phyloP scores from a whole-genome alignment of 2,329 filamentous ascomycete genomes.

The Bertia moriformis region DNA sequence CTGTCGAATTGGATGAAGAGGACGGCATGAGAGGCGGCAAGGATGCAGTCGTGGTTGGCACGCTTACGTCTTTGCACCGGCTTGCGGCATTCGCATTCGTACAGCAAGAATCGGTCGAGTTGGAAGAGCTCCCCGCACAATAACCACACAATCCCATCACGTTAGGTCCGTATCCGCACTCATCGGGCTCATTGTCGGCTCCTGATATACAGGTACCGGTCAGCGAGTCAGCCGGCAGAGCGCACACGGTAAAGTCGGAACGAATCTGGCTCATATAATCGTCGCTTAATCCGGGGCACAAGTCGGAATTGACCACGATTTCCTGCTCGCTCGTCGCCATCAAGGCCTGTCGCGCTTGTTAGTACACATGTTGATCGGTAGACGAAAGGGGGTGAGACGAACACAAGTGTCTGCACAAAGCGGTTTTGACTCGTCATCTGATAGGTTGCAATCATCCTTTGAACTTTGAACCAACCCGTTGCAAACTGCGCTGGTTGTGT shows the following conservation, averaged over 20 bases:
- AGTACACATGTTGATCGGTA: too few species aligned
- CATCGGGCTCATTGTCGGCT: constrained; percentile 63
- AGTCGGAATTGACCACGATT: constrained; percentile 56
- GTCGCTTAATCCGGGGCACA: constrained; percentile 54
- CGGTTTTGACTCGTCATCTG: constrained; percentile 49
- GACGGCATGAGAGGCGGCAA: constrained; percentile 38
- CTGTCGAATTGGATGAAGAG: constrained; percentile 16
- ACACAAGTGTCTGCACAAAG: constrained; percentile 83
- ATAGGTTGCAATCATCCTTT: constrained; percentile 50
- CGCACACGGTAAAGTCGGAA: constrained; percentile 83
- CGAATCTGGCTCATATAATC: constrained; percentile 66
- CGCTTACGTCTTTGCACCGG: constrained; percentile 59
- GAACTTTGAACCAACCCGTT: constrained; percentile 91
- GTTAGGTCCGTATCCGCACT: constrained; percentile 71
- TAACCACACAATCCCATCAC: constrained; percentile 71
- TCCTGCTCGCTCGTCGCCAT: constrained; percentile 80
- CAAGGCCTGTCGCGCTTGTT: constrained; percentile 58
- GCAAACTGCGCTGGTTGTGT: constrained; percentile 82
- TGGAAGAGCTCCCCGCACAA: constrained; percentile 68
- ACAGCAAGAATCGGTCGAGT: constrained; percentile 92
- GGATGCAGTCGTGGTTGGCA: constrained; percentile 62
- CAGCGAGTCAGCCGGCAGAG: constrained; percentile 67
- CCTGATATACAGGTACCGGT: constrained; percentile 61
- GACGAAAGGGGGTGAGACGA: too few species aligned
- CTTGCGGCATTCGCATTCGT: constrained; percentile 63